Conservation (phyloP, 2,329 filamentous ascomycete species). For the Ophiostoma fasciatum region DNA sequence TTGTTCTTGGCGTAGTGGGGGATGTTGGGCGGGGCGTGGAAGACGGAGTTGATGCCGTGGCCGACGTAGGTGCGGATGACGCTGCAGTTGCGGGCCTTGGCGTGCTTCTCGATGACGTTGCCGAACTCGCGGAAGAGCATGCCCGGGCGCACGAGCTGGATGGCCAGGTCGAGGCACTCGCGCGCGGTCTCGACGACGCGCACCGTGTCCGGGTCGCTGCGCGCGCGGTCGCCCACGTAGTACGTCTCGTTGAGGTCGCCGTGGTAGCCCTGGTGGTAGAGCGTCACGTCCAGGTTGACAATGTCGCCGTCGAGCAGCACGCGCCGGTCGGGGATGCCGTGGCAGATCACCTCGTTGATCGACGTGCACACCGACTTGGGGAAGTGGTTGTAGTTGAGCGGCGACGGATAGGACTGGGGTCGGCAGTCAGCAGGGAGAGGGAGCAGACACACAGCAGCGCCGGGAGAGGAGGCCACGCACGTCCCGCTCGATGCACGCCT, state of each 20-base stretch:
- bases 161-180: slow-evolving; percentile 80
- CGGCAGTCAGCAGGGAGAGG: neutral
- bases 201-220: slow-evolving; percentile 70
- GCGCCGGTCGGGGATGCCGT: slow-evolving; percentile 90
- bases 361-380: slow-evolving; percentile 98
- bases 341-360: slow-evolving; percentile 93
- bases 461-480: slow-evolving; percentile 40
- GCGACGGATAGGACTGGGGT: slow-evolving; percentile 78
- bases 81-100: slow-evolving; percentile 71
- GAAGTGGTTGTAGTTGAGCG: slow-evolving; percentile 89
- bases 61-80: slow-evolving; percentile 95
- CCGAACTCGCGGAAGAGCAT: slow-evolving; percentile 87
- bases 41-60: slow-evolving; percentile 85
- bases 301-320: slow-evolving; percentile 85
- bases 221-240: slow-evolving; percentile 83
- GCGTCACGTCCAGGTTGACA: slow-evolving; percentile 86
- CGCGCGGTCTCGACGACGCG: slow-evolving; percentile 82
- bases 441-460: neutral
- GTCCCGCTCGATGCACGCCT: slow-evolving; percentile 82
- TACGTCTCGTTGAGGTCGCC: slow-evolving; percentile 97
- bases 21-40: slow-evolving; percentile 87
- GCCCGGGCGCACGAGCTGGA: slow-evolving; percentile 84
- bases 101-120: slow-evolving; percentile 88
- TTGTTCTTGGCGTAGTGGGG: slow-evolving; percentile 99
- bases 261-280: slow-evolving; percentile 92